A percentile compares a stretch with the other conserved stretches of the same genome.
Evolutionary conservation across 116 monocot species (phyloP).

Genomic region (Iris pallida): DNA sequence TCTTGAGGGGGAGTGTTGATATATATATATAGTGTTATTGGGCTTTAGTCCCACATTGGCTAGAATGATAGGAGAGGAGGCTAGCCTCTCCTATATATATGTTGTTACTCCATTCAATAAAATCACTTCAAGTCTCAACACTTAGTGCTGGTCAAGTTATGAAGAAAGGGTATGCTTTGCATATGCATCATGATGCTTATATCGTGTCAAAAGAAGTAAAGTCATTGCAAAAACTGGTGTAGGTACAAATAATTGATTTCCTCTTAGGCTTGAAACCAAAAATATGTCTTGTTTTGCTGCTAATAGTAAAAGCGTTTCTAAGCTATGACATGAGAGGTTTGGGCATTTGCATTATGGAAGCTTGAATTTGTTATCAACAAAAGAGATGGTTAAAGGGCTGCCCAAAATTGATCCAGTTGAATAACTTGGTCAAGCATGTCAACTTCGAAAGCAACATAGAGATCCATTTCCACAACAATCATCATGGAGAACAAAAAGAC

Average conservation of each 20-base stretch:
- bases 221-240: not conserved
- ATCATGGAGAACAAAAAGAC: not conserved
- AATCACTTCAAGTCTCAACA: too few species aligned
- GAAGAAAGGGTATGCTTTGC: constrained; percentile 3
- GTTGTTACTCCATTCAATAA: too few species aligned
- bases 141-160: not conserved
- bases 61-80: too few species aligned
- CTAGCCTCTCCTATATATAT: too few species aligned
- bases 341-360: constrained; percentile 1
- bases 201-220: not conserved
- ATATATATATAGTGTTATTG: too few species aligned
- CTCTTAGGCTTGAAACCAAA: not conserved
- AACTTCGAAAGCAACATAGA: constrained; percentile 9
- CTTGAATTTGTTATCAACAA: not conserved
- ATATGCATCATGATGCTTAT: constrained; percentile 1
- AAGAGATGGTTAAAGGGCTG: constrained; percentile 2
- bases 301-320: not conserved
- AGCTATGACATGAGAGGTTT: not conserved
- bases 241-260: not conserved
- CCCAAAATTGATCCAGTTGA: not conserved
- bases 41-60: too few species aligned
- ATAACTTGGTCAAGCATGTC: not conserved
- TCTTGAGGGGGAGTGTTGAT: too few species aligned
- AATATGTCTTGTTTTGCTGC: not conserved
- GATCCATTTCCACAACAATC: not conserved